Conservation (phyloP, 306 rosid genomes). For the Malus domestica region ASM211411v1 NC_041799.1:29729501-29730000, state of each 20-base stretch:
- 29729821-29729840: slow-evolving; percentile 17
- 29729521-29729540: neutral
- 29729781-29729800: neutral
- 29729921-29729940: slow-evolving; percentile 95
- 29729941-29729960: slow-evolving; percentile 82
- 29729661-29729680: neutral
- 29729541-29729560: neutral
- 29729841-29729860: slow-evolving; percentile 95
- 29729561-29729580: neutral
- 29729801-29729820: neutral
- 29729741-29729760: neutral
- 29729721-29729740: neutral
- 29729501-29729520: neutral
- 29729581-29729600: neutral
- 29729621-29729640: neutral
- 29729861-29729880: slow-evolving; percentile 95
- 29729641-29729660: neutral
- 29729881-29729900: slow-evolving; percentile 91
- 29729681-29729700: neutral
- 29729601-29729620: neutral
- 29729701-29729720: neutral
- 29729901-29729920: slow-evolving; percentile 99
- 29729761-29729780: neutral
- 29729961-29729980: slow-evolving; percentile 47
- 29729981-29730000: slow-evolving; percentile 2